phyloP scores from a whole-genome alignment of 2,329 filamentous ascomycete species.

The Penicillium glabrum region DNA sequence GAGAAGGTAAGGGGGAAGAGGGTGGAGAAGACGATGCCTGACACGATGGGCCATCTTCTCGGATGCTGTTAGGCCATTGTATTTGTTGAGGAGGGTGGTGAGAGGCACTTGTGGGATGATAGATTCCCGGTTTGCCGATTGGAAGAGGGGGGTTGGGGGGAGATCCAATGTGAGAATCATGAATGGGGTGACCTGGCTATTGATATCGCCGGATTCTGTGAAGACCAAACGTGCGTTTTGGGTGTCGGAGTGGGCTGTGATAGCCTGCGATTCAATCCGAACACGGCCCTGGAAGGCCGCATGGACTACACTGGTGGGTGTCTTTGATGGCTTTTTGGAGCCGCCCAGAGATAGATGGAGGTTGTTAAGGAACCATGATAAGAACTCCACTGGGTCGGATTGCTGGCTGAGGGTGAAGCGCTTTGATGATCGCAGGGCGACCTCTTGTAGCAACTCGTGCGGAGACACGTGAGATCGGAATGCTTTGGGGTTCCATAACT shows the following conservation, averaged over 20 bases:
- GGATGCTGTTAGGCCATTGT: slow-evolving; percentile 83
- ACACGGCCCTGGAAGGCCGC: slow-evolving; percentile 90
- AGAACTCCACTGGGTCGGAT: slow-evolving; percentile 93
- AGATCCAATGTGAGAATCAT: slow-evolving; percentile 92
- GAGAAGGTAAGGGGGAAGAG: slow-evolving; percentile 83
- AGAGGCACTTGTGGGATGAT: slow-evolving; percentile 83
- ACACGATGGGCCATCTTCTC: slow-evolving; percentile 87
- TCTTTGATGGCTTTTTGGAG: slow-evolving; percentile 76
- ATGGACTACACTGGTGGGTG: slow-evolving; percentile 72
- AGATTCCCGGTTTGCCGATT: slow-evolving; percentile 90
- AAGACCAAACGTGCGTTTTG: slow-evolving; percentile 83
- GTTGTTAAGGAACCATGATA: slow-evolving; percentile 97
- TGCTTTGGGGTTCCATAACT: slow-evolving; percentile 95
- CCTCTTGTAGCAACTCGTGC: slow-evolving; percentile 93
- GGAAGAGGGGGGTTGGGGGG: slow-evolving; percentile 88
- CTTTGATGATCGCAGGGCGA: slow-evolving; percentile 85
- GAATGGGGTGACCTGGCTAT: slow-evolving; percentile 75
- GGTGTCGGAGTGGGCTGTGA: slow-evolving; percentile 83
- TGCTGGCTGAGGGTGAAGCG: slow-evolving; percentile 88
- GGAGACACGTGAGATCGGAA: slow-evolving; percentile 97
- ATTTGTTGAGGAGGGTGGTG: slow-evolving; percentile 80
- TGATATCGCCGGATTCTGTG: slow-evolving; percentile 82
- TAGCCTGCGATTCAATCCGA: slow-evolving; percentile 89
- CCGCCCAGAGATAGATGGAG: slow-evolving; percentile 89
- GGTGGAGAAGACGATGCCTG: slow-evolving; percentile 85